Evolutionary conservation across 2,329 filamentous ascomycete genomes (phyloP).

Genomic region (Diatrype stigma): DNA sequence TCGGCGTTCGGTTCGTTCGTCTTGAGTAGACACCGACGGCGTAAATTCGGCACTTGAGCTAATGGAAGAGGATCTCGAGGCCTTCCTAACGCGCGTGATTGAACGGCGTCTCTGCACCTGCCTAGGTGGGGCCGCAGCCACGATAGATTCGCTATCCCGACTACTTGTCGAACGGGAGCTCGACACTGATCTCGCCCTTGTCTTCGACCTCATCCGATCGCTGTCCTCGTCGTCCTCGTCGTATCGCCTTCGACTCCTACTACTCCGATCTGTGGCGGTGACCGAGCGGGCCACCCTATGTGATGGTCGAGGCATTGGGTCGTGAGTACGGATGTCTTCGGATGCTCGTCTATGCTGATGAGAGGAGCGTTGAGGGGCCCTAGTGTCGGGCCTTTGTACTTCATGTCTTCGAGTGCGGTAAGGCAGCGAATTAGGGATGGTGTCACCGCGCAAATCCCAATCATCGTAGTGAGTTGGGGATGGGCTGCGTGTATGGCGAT

Average conservation of each 20-base stretch:
- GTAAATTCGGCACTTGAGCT: constrained; percentile 37
- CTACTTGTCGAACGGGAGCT: constrained; percentile 14
- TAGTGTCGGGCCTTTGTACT: constrained; percentile 30
- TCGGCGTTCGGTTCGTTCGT: constrained; percentile 23
- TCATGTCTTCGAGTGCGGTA: constrained; percentile 28
- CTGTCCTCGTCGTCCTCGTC: constrained; percentile 21
- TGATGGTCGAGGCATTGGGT: constrained; percentile 25
- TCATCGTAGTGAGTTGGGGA: constrained; percentile 25
- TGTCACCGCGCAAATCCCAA: constrained; percentile 25
- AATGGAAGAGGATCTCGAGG: constrained; percentile 31
- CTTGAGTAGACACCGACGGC: constrained; percentile 30
- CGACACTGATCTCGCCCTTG: constrained; percentile 15
- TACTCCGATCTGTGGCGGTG: constrained; percentile 18
- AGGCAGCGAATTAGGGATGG: constrained; percentile 30
- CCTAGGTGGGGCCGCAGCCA: constrained; percentile 24
- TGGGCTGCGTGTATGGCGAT: constrained; percentile 21
- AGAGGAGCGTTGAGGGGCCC: constrained; percentile 19
- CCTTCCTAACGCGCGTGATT: constrained; percentile 31
- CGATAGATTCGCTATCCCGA: constrained; percentile 6
- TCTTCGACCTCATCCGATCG: constrained; percentile 19
- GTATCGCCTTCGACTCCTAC: constrained; percentile 18
- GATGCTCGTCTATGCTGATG: constrained; percentile 22
- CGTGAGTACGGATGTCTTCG: constrained; percentile 20
- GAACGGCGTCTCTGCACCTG: constrained; percentile 34
- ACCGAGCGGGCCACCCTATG: constrained; percentile 20